Conservation (phyloP, 805 yeast species). For the Zygotorulaspora danielsina region DNA sequence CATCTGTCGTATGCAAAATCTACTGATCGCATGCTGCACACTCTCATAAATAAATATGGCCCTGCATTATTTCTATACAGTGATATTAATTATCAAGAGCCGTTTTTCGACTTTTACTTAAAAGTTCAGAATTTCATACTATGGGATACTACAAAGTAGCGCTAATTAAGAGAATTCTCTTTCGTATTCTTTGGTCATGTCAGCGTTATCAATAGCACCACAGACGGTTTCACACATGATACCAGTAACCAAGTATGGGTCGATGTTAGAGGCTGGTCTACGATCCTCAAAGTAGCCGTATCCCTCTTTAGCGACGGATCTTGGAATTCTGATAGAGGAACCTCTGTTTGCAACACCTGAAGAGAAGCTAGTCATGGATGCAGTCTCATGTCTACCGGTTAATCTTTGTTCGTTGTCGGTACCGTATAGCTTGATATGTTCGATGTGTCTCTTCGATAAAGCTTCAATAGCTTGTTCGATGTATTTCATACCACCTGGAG, state of each 20-base stretch:
- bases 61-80: too few species aligned
- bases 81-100: too few species aligned
- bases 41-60: too few species aligned
- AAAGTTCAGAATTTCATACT: too few species aligned
- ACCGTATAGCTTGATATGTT: conserved; percentile 94
- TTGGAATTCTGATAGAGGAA: conserved; percentile 97
- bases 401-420: conserved; percentile 91
- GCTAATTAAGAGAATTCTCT: conserved; percentile 51
- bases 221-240: conserved; percentile 95
- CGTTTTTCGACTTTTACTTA: too few species aligned
- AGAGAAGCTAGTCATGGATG: conserved; percentile 83
- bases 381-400: conserved; percentile 98
- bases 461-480: conserved; percentile 91
- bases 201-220: conserved; percentile 92
- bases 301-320: conserved; percentile 97
- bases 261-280: conserved; percentile 99
- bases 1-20: too few species aligned
- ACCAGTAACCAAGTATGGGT: conserved; percentile 98
- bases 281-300: conserved; percentile 99
- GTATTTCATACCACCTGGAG: conserved; percentile 91
- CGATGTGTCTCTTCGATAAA: conserved; percentile 92
- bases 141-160: too few species aligned
- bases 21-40: too few species aligned
- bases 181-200: conserved; percentile 84
- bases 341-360: conserved; percentile 99